phyloP scores from a whole-genome alignment of 2,329 filamentous ascomycete species.

The Stagonosporopsis vannaccii region DNA sequence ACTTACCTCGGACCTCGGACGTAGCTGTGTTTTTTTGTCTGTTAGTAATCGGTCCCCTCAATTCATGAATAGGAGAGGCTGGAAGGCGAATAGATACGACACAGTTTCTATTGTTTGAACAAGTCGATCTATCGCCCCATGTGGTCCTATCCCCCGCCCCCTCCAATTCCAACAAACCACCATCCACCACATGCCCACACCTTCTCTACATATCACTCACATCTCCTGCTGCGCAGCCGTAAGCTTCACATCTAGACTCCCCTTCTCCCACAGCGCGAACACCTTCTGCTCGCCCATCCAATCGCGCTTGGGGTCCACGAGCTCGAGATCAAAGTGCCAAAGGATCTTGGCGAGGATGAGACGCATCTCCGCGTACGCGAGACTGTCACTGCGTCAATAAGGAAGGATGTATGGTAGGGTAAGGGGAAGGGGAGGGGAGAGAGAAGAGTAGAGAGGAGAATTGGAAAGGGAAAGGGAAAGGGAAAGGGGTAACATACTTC shows the following conservation, averaged over 20 bases:
- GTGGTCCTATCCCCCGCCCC: too few relatives aligned
- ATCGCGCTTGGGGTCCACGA: constrained; percentile 36
- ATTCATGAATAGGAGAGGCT: too few relatives aligned
- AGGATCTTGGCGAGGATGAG: constrained; percentile 37
- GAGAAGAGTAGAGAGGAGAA: too few relatives aligned
- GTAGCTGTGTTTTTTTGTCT: background rate
- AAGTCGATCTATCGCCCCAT: too few relatives aligned
- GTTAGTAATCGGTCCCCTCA: background rate
- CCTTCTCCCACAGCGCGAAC: constrained; percentile 47
- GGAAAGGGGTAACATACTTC: constrained; percentile 36
- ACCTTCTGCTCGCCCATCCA: constrained; percentile 49
- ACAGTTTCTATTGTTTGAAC: too few relatives aligned
- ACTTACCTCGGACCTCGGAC: too few relatives aligned
- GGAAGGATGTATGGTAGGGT: background rate
- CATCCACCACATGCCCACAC: background rate
- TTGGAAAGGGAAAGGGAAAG: background rate
- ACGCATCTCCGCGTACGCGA: constrained; percentile 40
- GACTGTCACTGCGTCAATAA: constrained; percentile 20
- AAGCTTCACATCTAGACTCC: background rate
- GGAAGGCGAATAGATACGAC: too few relatives aligned
- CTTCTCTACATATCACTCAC: background rate
- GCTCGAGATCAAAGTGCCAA: constrained; percentile 35
- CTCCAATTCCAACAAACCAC: too few relatives aligned
- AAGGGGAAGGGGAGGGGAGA: background rate
- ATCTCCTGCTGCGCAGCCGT: background rate